A percentile compares a stretch with the other conserved stretches of the same genome.
Conservation (phyloP, 2,329 filamentous ascomycete species). For the Cryphonectria naterciae region DNA sequence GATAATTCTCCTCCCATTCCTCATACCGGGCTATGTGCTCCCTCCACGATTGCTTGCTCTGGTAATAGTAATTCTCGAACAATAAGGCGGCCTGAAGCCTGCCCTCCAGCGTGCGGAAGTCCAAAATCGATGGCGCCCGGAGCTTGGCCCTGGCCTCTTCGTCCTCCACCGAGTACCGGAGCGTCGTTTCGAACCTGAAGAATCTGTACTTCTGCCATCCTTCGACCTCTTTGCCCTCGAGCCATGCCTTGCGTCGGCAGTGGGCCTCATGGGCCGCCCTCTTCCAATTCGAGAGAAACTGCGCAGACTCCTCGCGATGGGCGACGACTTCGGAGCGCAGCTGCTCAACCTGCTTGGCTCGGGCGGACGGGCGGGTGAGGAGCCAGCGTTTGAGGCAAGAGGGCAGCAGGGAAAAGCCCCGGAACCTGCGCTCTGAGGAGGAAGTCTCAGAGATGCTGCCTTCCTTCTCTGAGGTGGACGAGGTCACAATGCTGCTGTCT, state of each 20-base stretch:
- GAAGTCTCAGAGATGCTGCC: neutral
- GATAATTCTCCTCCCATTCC: neutral
- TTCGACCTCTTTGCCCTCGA: neutral
- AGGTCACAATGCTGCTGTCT: neutral
- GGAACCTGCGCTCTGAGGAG: neutral
- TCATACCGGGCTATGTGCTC: neutral
- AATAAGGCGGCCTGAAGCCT: constrained; percentile 6
- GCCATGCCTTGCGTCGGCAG: constrained; percentile 1
- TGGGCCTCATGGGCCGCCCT: neutral
- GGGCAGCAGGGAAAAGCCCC: neutral
- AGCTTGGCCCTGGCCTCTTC: no score
- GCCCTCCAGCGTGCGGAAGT: constrained; percentile 17
- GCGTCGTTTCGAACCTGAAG: neutral
- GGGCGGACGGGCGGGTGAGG: neutral
- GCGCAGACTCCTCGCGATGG: no score
- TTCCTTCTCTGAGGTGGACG: neutral
- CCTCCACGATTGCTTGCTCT: accelerated
- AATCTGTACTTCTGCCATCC: neutral
- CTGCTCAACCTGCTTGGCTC: neutral
- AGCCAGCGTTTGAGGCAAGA: neutral
- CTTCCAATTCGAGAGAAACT: neutral
- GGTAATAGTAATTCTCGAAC: neutral
- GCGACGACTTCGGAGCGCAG: neutral
- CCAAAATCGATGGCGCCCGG: neutral
- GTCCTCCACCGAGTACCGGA: neutral